Base-by-base conservation (phyloP, 768 basidiomycete genomes). In the Ephemerocybe angulata region DNA sequence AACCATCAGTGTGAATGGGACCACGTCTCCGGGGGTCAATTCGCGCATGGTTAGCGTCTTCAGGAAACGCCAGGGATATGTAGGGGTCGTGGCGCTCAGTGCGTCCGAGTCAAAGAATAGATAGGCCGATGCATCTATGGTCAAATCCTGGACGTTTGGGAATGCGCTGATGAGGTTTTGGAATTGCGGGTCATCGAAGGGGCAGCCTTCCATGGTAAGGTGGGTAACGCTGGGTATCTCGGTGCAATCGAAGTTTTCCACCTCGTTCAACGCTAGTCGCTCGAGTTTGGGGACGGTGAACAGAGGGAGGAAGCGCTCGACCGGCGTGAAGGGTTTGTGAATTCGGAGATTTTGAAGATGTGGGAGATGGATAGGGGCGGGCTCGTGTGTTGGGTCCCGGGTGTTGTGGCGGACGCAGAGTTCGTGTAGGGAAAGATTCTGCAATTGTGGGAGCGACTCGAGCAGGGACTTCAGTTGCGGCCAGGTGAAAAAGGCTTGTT, bases 361-460 rank as follows among this genome's bases (percentile, higher is more conserved):
- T 24, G 70, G 68, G 17, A 79, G 61, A 4, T 58, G 40, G 48
- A 73, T 68, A 13, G 75, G 70, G 11, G 61, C 50, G 24, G 60
- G 49, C 28, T 62, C 58, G 29, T 64, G 58, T 13, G 68, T 56
- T 11, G 72, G 69, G 35, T 72, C 66, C 37, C 69, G 67, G 11
- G 70, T 66, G 47, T 67, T 68, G 38, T 69, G 62, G 22, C 55
- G 49, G 12, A 77, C 67, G 56, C 65, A 67, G 44, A 79, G 60
- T 48, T 73, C 70, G 41, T 69, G 71, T 22, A 79, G 62, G 4
- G 79, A 79, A 10, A 80, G 67, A 53, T 76, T 74, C 52, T 67
- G 56, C 24, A 79, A 68, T 15, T 55, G 64, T 4, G 74, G 72
- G 10, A 75, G 55, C n/a, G 67, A 53, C 11, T 63, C 60, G 15